Base-by-base conservation (phyloP, 192 early-diverging fungal species). In the Rhizoclosmatium globosum region DNA sequence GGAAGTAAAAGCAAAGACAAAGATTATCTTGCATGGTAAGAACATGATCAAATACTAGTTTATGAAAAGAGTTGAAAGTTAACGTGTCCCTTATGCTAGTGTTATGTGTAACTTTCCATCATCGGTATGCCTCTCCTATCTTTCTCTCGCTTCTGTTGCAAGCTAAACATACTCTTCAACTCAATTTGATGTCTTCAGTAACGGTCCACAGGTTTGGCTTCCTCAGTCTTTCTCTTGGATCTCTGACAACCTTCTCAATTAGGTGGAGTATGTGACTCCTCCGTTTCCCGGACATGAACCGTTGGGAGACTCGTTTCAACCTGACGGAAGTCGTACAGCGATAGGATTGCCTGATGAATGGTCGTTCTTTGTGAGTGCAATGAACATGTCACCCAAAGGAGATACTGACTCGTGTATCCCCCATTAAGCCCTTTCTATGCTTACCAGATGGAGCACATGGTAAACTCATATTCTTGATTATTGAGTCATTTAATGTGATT, bases 391-490 rank as follows among this genome's bases (percentile, higher is more conserved):
- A 31, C 31, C 31, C 31, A 31, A 31, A 31, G 31, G 31, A 31
- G 31, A 31, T 31, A 31, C 31, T 31, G 31, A 31, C 31, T 31
- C 31, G 31, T 31, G 31, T 31, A 31, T 31, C 31, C 31, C 0
- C 59, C 11, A 46, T 2, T 17, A 47, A 88, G 87, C 94, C 94
- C 0, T 94, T 94, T 82, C 82, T 94, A 70, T 93, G 92, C 48
- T 83, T 94, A 13, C 94, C 94, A 64, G 94, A 94, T 76, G 93
- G 93, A 47, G 92, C 92, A 4, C 93, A 94, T 82, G 92, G 92
- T 38, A 68, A 68, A 42, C 44, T 23, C 0, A 39, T 11, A 1
- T 41, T 64, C 23, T 41, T 64, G 21, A 64, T 11, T 21, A 64
- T 21, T 19, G 6, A 38, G 21, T 31, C 7, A 38, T 64, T 21